Conservation (phyloP, 75 land plant species). For the Picea sitchensis region DNA sequence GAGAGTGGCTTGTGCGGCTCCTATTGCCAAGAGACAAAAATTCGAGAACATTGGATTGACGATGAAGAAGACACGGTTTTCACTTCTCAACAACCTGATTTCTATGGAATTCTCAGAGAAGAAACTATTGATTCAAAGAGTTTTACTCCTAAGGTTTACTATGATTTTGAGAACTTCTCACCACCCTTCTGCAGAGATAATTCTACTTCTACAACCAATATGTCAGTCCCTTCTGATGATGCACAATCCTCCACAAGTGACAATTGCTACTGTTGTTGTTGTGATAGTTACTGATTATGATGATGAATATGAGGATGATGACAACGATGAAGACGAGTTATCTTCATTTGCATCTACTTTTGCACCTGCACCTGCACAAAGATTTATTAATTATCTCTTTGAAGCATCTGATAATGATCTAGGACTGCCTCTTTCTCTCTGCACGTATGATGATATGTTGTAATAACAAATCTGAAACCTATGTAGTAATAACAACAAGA, state of each 20-base stretch:
- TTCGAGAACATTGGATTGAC: no score
- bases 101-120: neutral
- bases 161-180: neutral
- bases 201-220: neutral
- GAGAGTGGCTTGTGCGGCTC: no score
- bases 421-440: neutral
- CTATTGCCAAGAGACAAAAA: no score
- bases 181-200: neutral
- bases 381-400: neutral
- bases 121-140: neutral
- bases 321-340: neutral
- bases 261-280: neutral
- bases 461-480: neutral
- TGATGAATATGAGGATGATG: neutral
- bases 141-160: neutral
- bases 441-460: neutral
- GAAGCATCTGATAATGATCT: slow-evolving; percentile 1
- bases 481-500: neutral
- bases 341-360: neutral
- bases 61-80: no score
- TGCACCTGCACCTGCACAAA: neutral
- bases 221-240: neutral
- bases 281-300: neutral
- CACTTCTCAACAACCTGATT: no score
- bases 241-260: slow-evolving; percentile 2